Evolutionary conservation across 1,139 yeast species (phyloP), one percentile per base, ranked within the genome.

Genomic region (Blastobotrys serpentis): DNA sequence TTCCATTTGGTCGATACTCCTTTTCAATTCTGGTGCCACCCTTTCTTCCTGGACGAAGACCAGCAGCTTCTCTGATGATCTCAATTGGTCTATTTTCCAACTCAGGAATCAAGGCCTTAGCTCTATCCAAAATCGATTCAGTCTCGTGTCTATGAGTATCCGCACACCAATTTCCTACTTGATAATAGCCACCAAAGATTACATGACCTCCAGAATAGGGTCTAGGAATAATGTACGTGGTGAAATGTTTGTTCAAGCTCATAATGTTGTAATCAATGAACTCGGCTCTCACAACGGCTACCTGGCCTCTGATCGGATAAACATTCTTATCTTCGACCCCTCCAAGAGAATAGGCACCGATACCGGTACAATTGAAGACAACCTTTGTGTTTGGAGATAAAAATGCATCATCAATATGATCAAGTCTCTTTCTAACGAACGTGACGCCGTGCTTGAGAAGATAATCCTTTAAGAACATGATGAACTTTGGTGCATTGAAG

Each of bases 311-410:
- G 1, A 82, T 78, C 6, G 89, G 86, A 56, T 77, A 79, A 22
- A 79, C 75, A 0, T 69, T 64, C 17, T 64, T 54, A 56, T 84
- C 89, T 21, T 70, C 67, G 37, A 81, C 84, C 6, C 85, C 86
- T 13, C 79, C 78, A 3, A 84, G 65, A 1, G 64, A 57, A 42
- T 69, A 70, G 2, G 89, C 81, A 1, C 87, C 86, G 37, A 80
- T 70, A 13, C 90, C 92, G 0, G 86, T 71, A 64, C 89, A 83
- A 59, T 84, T 84, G 72, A 84, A 81, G 11, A 83, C 82, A 2
- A 65, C 69, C 42, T 71, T 69, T 11, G 79, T 74, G 8, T 56
- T 52, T 1, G 46, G 38, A 23, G 23, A 25, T 6, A 44, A 6
- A 45, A 67, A 80, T 0, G 84, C 86, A 56, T 82, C 81, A 7